phyloP scores from a whole-genome alignment of 306 rosid species.

The Citrullus mucosospermus region DNA sequence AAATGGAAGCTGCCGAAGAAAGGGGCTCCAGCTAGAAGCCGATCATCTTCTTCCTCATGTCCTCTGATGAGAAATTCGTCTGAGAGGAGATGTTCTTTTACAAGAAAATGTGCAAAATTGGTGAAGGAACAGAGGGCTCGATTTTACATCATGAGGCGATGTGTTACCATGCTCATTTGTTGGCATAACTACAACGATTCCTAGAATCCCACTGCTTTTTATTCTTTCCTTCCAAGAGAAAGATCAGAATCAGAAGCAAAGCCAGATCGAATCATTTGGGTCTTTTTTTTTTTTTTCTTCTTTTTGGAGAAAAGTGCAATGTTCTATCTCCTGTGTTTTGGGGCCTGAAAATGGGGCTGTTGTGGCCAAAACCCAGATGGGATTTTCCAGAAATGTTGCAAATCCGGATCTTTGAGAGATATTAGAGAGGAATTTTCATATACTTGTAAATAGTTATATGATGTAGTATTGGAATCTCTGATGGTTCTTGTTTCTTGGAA shows the following conservation, averaged over 20 bases:
- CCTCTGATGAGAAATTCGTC: constrained; percentile 44
- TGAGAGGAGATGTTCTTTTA: constrained; percentile 47
- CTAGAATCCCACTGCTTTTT: not conserved
- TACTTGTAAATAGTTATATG: not conserved
- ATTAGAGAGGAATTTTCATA: not conserved
- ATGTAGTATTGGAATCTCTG: not conserved
- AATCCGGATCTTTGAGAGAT: not conserved
- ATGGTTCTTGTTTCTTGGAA: not conserved
- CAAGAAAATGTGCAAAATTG: constrained; percentile 63
- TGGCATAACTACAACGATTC: constrained; percentile 79
- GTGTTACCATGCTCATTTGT: constrained; percentile 82
- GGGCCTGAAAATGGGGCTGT: not conserved
- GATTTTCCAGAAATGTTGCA: constrained; percentile 7
- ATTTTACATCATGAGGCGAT: constrained; percentile 81
- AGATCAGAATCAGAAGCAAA: not conserved
- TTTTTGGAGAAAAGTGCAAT: not conserved
- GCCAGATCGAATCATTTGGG: not conserved
- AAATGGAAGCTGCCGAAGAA: constrained; percentile 84
- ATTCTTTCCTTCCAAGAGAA: not conserved
- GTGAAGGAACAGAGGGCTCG: constrained; percentile 86
- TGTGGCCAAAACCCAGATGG: not conserved
- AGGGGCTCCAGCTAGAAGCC: constrained; percentile 39
- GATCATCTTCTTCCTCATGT: constrained; percentile 23
- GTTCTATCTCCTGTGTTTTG: not conserved
- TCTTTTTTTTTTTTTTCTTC: not conserved